phyloP scores from a whole-genome alignment of 2,329 filamentous ascomycete genomes.

The Sporothrix schenckii region DNA sequence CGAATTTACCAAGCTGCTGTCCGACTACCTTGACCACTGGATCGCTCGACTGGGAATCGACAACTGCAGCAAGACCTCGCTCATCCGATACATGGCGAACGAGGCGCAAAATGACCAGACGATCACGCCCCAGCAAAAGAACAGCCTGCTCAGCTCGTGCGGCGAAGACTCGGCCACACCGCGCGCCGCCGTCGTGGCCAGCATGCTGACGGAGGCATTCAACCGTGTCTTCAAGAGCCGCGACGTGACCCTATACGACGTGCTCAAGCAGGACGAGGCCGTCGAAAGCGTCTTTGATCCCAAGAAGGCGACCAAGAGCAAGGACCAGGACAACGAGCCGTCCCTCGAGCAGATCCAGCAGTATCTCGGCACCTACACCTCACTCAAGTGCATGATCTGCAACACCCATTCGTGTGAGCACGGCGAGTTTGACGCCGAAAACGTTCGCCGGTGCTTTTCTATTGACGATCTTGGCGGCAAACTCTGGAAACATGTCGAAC shows the following conservation, averaged over 20 bases:
- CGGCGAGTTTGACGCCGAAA: constrained; percentile 59
- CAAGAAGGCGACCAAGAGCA: constrained; percentile 55
- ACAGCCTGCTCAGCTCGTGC: constrained; percentile 54
- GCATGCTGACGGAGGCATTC: constrained; percentile 61
- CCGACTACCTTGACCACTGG: constrained; percentile 60
- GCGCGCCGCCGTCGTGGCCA: constrained; percentile 49
- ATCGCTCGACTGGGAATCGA: constrained; percentile 54
- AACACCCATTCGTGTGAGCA: constrained; percentile 64
- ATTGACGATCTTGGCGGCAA: constrained; percentile 45
- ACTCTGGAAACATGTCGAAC: constrained; percentile 36
- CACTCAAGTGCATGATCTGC: constrained; percentile 62
- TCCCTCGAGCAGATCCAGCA: constrained; percentile 49
- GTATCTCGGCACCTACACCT: constrained; percentile 57
- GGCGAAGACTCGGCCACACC: constrained; percentile 46
- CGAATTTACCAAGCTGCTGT: constrained; percentile 56
- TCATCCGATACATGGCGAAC: constrained; percentile 58
- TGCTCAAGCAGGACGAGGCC: constrained; percentile 57
- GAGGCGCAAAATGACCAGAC: constrained; percentile 50
- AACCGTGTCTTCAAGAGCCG: constrained; percentile 56
- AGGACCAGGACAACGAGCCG: constrained; percentile 44
- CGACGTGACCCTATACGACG: constrained; percentile 54
- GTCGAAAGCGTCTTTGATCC: constrained; percentile 58
- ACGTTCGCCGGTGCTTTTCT: constrained; percentile 58
- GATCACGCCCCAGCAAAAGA: constrained; percentile 60
- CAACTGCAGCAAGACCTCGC: constrained; percentile 55